These are phyloP conservation scores for Oryza punctata DNA, from an alignment of 176 grass and related monocot species.

Conservation along the genomic window DNA sequence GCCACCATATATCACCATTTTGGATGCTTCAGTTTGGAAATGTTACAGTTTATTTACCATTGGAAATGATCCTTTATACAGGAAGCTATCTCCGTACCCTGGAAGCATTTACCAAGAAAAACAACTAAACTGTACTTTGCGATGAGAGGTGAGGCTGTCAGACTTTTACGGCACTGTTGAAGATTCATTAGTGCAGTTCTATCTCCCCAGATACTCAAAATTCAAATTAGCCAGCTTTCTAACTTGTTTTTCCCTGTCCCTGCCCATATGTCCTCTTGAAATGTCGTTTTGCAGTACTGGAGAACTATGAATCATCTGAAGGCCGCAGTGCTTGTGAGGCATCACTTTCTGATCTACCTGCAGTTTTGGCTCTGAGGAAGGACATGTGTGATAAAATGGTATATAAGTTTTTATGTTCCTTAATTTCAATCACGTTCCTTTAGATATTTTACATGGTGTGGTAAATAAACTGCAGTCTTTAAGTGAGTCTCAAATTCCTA, in stretches of 20 bases:
- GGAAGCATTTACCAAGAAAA: constrained; percentile 73
- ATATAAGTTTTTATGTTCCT: not conserved
- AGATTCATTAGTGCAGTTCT: not conserved
- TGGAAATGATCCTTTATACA: constrained; percentile 23
- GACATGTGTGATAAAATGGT: constrained; percentile 85
- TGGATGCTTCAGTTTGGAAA: constrained; percentile 7
- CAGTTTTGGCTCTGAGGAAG: constrained; percentile 66
- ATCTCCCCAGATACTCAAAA: not conserved
- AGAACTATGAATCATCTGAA: constrained; percentile 75
- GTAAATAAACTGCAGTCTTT: constrained; percentile 66
- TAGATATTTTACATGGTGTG: constrained; percentile 32
- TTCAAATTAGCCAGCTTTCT: not conserved
- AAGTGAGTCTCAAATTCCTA: constrained; percentile 69
- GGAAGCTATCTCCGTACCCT: constrained; percentile 81
- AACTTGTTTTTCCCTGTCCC: not conserved
- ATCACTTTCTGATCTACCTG: constrained; percentile 65
- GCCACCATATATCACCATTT: not conserved
- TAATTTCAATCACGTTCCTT: constrained; percentile 9
- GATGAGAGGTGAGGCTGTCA: constrained; percentile 61
- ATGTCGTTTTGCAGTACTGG: constrained; percentile 66
- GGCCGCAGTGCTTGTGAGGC: constrained; percentile 59
- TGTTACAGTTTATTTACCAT: not conserved
- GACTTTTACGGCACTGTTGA: not conserved
- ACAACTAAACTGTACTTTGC: constrained; percentile 74
- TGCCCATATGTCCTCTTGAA: not conserved